A percentile compares a stretch with the other conserved stretches of the same genome.
Evolutionary conservation across 768 basidiomycete genomes (phyloP).

Genomic region (Boletales sp.): DNA sequence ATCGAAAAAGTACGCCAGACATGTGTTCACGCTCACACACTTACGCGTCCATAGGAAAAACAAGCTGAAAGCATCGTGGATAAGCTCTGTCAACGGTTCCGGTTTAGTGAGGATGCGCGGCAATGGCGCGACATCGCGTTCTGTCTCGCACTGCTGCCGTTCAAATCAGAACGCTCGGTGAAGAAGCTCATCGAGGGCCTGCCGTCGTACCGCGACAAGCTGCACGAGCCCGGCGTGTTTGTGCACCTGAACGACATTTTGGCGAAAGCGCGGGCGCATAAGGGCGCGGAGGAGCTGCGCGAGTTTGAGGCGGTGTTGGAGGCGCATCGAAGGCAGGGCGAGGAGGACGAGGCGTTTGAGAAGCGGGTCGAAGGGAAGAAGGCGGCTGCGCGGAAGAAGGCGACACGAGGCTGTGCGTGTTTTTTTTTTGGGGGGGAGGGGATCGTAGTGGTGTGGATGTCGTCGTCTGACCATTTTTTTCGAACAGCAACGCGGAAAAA

Average conservation of each 20-base stretch:
- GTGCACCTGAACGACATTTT: conserved; percentile 85
- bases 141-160: conserved; percentile 90
- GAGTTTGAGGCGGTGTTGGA: conserved; percentile 92
- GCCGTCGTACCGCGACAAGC: conserved; percentile 92
- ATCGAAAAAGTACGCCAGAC: conserved; percentile 76
- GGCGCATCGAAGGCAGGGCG: conserved; percentile 78
- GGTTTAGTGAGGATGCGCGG: conserved; percentile 78
- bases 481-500: conserved; percentile 31
- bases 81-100: conserved; percentile 95
- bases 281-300: conserved; percentile 83
- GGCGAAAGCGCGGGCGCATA: conserved; percentile 87
- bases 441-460: too few species aligned
- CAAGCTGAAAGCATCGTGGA: conserved; percentile 98
- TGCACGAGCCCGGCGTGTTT: conserved; percentile 84
- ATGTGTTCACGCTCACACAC: too few species aligned
- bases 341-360: conserved; percentile 89
- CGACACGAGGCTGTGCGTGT: conserved; percentile 44
- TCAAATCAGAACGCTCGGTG: conserved; percentile 94
- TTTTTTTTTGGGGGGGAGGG: too few species aligned
- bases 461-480: background rate
- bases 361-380: conserved; percentile 82
- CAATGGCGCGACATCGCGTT: conserved; percentile 99
- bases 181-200: conserved; percentile 95
- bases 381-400: conserved; percentile 73
- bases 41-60: conserved; percentile 63